These are phyloP conservation scores for Phytopythium delawarense DNA, from an alignment of 352 stramenopile genomes.

Conservation along the genomic window DNA sequence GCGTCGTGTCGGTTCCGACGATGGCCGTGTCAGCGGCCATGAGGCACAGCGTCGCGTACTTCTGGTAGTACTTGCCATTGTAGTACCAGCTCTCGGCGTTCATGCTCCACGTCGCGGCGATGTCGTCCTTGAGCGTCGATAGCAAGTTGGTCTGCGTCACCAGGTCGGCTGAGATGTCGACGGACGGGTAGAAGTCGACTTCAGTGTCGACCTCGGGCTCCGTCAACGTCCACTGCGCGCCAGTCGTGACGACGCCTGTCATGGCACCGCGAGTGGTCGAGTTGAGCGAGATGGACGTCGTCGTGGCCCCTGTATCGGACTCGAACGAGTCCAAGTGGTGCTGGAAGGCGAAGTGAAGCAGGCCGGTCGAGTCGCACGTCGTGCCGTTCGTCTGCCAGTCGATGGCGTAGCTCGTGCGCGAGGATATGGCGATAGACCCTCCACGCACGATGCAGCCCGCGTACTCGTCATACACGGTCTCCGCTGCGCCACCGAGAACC, in stretches of 20 bases:
- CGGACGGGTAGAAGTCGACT: conserved; percentile 51
- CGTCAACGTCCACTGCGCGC: conserved; percentile 36
- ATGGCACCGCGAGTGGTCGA: conserved; percentile 55
- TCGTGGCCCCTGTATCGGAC: neutral
- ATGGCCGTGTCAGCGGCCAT: conserved; percentile 53
- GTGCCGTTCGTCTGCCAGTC: conserved; percentile 51
- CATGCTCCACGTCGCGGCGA: conserved; percentile 45
- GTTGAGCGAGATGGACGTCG: conserved; percentile 30
- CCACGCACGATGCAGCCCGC: conserved; percentile 50
- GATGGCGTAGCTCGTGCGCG: conserved; percentile 54
- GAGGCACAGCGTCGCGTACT: conserved; percentile 74
- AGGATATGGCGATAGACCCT: conserved; percentile 45
- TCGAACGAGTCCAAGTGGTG: conserved; percentile 54
- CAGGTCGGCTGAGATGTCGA: conserved; percentile 21
- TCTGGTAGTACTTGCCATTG: conserved; percentile 73
- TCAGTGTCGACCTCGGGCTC: conserved; percentile 46
- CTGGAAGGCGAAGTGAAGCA: conserved; percentile 64
- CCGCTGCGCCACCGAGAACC: conserved; percentile 30
- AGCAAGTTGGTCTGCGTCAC: conserved; percentile 38
- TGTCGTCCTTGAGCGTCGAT: conserved; percentile 45
- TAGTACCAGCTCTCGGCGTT: conserved; percentile 64
- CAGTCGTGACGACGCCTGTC: conserved; percentile 32
- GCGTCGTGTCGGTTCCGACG: conserved; percentile 37
- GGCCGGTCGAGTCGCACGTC: conserved; percentile 31
- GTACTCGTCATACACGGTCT: conserved; percentile 53